Base-by-base conservation (phyloP, 192 early-diverging fungal genomes). In the Allomyces macrogynus region DNA sequence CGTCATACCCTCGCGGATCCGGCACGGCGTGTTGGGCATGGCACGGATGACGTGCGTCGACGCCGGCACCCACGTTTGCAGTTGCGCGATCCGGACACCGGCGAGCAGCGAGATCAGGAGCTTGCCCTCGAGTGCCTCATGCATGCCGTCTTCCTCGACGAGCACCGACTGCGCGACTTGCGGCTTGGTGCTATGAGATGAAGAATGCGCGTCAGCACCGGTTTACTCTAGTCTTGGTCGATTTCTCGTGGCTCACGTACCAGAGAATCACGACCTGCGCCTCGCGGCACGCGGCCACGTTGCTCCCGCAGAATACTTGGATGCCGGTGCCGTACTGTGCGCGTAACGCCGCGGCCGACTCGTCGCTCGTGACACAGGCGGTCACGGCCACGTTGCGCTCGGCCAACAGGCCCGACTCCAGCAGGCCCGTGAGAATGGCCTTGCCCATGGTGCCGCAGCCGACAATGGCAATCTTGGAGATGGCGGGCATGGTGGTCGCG, bases 1-100 rank as follows among this genome's bases (percentile, higher is more conserved):
- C 12, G 78, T 80, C 78, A 80, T 80, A 20, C 78, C 78, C 43
- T 80, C 75, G 16, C 76, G 74, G 62, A 80, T 78, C 75, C 77
- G 40, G 18, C 44, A 80, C 9, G 76, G 76, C 20, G 78, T 80
- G 68, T 80, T 80, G 12, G 78, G 78, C 78, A 80, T 80, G 61
- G 78, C 78, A 9, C 78, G 71, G 44, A 80, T 77, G 26, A 80
- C 66, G 25, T 71, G 71, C 4, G 76, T 73, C 18, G 72, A 65
- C 16, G 72, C 64, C 40, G 75, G 72, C n/a, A 74, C 67, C 76
- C 76, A 80, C 5, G 71, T 67, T 62, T 73, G 71, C 25, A 80
- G 61, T 65, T 78, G 78, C 22, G 67, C 65, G 60, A 80, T 78
- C 20, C 72, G 72, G 18, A 80, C 76, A 10, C 78, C 78, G 11